Evolutionary conservation across 2,329 filamentous ascomycete species (phyloP).

Genomic region (Diplodia mutila): DNA sequence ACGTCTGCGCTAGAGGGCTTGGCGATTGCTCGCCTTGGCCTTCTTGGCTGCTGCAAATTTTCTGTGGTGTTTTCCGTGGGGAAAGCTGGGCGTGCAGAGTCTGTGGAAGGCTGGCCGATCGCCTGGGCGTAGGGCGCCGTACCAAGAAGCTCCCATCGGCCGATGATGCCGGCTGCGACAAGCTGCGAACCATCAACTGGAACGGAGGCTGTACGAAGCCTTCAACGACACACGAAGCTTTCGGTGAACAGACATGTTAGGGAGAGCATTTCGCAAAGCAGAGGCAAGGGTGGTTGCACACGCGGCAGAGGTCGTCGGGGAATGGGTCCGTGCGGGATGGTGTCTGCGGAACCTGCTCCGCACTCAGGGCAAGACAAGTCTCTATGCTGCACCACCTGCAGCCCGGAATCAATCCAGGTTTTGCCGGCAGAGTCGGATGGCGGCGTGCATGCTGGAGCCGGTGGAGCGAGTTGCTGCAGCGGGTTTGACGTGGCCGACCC

Average conservation of each 20-base stretch:
- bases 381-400: neutral
- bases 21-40: slow-evolving; percentile 18
- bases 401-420: neutral
- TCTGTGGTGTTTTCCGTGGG: neutral
- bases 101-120: neutral
- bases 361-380: too few species aligned
- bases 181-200: neutral
- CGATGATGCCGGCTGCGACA: neutral
- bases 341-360: neutral
- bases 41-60: slow-evolving; percentile 11
- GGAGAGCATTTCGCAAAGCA: neutral
- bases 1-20: slow-evolving; percentile 24
- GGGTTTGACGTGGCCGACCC: neutral
- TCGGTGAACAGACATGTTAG: neutral
- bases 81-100: slow-evolving; percentile 2
- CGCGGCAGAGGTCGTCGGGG: slow-evolving; percentile 11
- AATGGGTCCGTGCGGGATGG: neutral
- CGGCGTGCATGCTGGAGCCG: neutral
- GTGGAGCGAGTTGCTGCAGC: neutral
- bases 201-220: neutral
- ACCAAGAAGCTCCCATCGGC: neutral
- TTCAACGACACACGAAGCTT: neutral
- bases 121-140: neutral
- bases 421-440: neutral
- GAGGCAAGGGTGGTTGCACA: neutral